Conservation (phyloP, 768 basidiomycete species). For the Trametes punicea region DNA sequence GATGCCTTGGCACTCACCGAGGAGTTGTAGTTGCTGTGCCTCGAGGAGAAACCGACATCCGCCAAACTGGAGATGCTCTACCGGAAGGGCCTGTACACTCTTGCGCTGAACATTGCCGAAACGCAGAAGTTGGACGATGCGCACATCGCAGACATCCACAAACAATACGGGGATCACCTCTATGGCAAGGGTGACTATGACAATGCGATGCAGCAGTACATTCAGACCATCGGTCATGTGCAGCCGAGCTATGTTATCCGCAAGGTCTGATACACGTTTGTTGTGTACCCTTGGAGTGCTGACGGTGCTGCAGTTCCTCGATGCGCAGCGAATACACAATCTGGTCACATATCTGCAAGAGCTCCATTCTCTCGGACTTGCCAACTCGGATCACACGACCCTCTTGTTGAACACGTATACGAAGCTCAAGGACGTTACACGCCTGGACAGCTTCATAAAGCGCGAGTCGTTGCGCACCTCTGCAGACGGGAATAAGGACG, state of each 20-base stretch:
- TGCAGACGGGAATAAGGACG: slow-evolving; percentile 45
- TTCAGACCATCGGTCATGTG: slow-evolving; percentile 84
- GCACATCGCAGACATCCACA: slow-evolving; percentile 84
- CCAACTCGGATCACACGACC: slow-evolving; percentile 96
- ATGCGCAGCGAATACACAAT: slow-evolving; percentile 93
- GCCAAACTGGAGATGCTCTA: slow-evolving; percentile 88
- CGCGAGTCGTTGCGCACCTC: slow-evolving; percentile 61
- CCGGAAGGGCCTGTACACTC: slow-evolving; percentile 67
- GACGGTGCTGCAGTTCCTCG: slow-evolving; percentile 67
- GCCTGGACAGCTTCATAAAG: slow-evolving; percentile 90
- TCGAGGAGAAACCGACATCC: slow-evolving; percentile 76
- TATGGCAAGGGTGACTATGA: slow-evolving; percentile 92
- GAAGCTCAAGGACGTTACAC: slow-evolving; percentile 86
- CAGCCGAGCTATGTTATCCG: slow-evolving; percentile 96
- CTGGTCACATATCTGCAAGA: slow-evolving; percentile 96
- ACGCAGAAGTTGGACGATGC: slow-evolving; percentile 70
- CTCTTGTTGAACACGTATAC: slow-evolving; percentile 96
- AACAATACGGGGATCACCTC: slow-evolving; percentile 87
- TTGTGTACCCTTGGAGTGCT: slow-evolving; percentile 1
- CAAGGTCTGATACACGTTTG: slow-evolving; percentile 57
- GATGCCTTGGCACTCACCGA: not conserved
- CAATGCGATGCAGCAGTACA: slow-evolving; percentile 87
- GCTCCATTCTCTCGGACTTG: slow-evolving; percentile 82
- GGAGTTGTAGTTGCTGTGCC: slow-evolving; percentile 51
- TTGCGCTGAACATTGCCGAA: slow-evolving; percentile 81